Base-by-base conservation (phyloP, 1,284 basidiomycete genomes). In the Cryptococcus wingfieldii region DNA sequence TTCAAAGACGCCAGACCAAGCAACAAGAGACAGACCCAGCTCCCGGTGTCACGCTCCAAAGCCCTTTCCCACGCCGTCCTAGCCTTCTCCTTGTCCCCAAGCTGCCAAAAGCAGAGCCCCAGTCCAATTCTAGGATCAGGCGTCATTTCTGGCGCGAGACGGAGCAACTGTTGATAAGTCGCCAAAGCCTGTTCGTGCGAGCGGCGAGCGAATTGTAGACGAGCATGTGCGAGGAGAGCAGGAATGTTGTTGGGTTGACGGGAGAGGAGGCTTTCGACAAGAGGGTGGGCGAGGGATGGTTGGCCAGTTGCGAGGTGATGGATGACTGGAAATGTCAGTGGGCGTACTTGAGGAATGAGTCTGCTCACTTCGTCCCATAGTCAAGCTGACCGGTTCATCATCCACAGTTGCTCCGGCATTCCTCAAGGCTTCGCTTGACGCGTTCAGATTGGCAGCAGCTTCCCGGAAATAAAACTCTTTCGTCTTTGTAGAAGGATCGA, bases 51-150 rank as follows among this genome's bases (percentile, higher is more conserved):
- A 86, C 93, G 64, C 14, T 42, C 28, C 37, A 70, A 54, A 48
- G 62, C 56, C 12, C 92, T 82, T 65, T 90, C 82, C 93, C 94
- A 97, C 0, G 92, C 93, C 31, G 82, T 82, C 60, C 84, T 84
- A 0, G 93, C 93, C 62, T 86, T 86, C 3, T 80, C 79, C 57
- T 85, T 86, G 66, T 93, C 84, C 53, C 88, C 88, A 75, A 95
- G 80, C 10, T 87, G 83, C 88, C 89, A 96, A 18, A 91, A 81
- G 74, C 93, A 95, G 8, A 96, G 78, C 9, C 94, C 94, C 39
- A 97, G 90, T 16, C 93, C 93, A 62, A 96, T 88, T 14, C 93
- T 83, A 31, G 93, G 93, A 72, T 97, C 93, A 0, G 93, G 94
- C 23, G 82, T 78, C 75, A 88, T 89, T 13, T 82, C 77, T 0